Base-by-base conservation (phyloP, 78 protist genomes). In the Goniomonas avonlea region DNA sequence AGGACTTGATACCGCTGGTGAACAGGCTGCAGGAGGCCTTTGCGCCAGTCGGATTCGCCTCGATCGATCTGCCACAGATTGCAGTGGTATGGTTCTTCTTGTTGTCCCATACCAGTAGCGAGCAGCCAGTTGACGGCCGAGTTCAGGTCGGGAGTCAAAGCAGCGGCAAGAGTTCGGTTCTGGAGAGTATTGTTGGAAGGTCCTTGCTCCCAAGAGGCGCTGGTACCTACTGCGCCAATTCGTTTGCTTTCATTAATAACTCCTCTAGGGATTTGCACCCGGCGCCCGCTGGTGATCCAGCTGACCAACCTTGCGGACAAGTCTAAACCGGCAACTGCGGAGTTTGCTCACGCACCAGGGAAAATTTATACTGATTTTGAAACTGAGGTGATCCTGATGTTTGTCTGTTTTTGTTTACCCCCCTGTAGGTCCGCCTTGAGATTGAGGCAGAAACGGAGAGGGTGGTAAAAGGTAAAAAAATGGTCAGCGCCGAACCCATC, bases 281-380 rank as follows among this genome's bases (percentile, higher is more conserved):
- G 99, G 31, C 78, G 99, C 35, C 99, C 99, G 20, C 83, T 94
- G 27, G 87, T 94, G n/a, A 83, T 96, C 17, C 98, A 96, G 85
- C 87, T 96, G 60, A 71, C 2, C 58, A 48, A 1, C 32, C 5
- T 8, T 5, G 23, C 23, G 58, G 58, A 48, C 23, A 8, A n/a
- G n/a, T n/a, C n/a, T n/a, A n/a, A n/a, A n/a, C n/a, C n/a, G n/a
- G n/a, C n/a, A n/a, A n/a, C n/a, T 38, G 71, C 71, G 29, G 37
- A 63, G 45, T 63, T 63, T 27, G 71, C 71, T n/a, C n/a, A n/a
- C n/a, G n/a, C n/a, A n/a, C n/a, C n/a, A n/a, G n/a, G n/a, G n/a
- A n/a, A n/a, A n/a, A n/a, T n/a, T n/a, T n/a, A n/a, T n/a, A n/a
- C n/a, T n/a, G n/a, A 59, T 81, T 13, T 77, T 94, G 43, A 83